Base-by-base conservation (phyloP, 2,329 filamentous ascomycete species). In the Alternaria sp. region DNA sequence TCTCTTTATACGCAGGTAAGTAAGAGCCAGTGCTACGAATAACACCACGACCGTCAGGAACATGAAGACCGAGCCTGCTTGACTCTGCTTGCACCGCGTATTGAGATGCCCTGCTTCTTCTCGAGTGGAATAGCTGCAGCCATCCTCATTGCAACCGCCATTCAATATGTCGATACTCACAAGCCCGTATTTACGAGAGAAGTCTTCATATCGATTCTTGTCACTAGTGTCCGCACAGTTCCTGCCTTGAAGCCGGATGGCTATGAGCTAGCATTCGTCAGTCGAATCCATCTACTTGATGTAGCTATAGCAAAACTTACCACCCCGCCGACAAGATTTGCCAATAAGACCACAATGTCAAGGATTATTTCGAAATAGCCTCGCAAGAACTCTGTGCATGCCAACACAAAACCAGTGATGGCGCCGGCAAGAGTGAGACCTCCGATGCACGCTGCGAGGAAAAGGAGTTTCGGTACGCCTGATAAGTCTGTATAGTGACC, bases 201-300 rank as follows among this genome's bases (percentile, higher is more conserved):
- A n/a, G n/a, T n/a, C n/a, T n/a, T n/a, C n/a, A n/a, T n/a, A n/a
- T n/a, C 47, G 8, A 30, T 19, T 50, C 9, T 11, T 0, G 8
- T 17, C 1, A 23, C 55, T 63, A 7, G 28, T 44, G 21, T 65
- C 46, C 44, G 30, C 15, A 53, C 66, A 70, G 5, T 63, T 62
- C 0, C 30, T 45, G 47, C 58, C 53, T 50, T 56, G 32, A n/a
- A 70, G 57, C 12, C 52, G 59, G 23, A 66, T 60, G 6, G 64
- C 61, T 19, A 70, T 43, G 15, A 68, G 26, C 66, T 68, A 9
- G 8, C 15, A 7, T 5, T 28, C 13, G 4, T 17, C 4, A 36
- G n/a, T 10, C 6, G 23, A n/a, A n/a, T n/a, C n/a, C n/a, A n/a
- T n/a, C n/a, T n/a, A n/a, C n/a, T n/a, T n/a, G n/a, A n/a, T n/a